Base-by-base conservation (phyloP, 75 land plant genomes). In the Selaginella tamariscina region DNA sequence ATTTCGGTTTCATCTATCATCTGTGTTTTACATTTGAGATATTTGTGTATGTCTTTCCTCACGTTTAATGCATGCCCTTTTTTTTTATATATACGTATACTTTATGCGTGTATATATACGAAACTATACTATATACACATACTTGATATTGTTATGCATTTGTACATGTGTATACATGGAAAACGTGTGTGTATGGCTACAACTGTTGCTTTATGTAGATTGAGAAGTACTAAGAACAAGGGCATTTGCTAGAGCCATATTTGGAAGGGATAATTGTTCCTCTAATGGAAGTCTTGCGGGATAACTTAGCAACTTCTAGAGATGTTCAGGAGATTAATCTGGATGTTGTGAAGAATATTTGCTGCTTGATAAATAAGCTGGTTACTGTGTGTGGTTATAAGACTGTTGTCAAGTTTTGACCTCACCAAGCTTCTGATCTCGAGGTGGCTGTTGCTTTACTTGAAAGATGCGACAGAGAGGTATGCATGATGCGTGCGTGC, bases 191-290 rank as follows among this genome's bases (percentile, higher is more conserved):
- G n/a, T n/a, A n/a, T n/a, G n/a, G n/a, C n/a, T n/a, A n/a, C n/a
- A n/a, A n/a, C n/a, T n/a, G n/a, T n/a, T n/a, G n/a, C n/a, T n/a
- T n/a, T n/a, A n/a, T 72, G 56, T 82, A 94, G 98, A 71, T 94
- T 74, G 98, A 85, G 67, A 90, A 94, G 68, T 94, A 94, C 84
- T 96, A 94, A 71, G 86, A 94, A 55, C 88, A 94, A 72, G 98
- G 98, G 2, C 88, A 94, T 68, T 68, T 94, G 55, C 64, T 94
- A 64, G 98, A 94, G 72, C 96, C 98, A 13, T 80, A 85, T 70
- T 66, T 94, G 67, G 98, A 89, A 60, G 79, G 76, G 78, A 81
- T 94, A 20, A 78, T 94, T 66, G 79, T 79, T 68, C 96, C 96
- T 11, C 49, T 94, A 56, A 94, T 94, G 98, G 70, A 59, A 28